Percentiles rank a stretch among this genome's conserved stretches.
These are phyloP conservation scores for Musa troglodytarum DNA, from an alignment of 176 grass and related monocot genomes.

Conservation along the genomic window DNA sequence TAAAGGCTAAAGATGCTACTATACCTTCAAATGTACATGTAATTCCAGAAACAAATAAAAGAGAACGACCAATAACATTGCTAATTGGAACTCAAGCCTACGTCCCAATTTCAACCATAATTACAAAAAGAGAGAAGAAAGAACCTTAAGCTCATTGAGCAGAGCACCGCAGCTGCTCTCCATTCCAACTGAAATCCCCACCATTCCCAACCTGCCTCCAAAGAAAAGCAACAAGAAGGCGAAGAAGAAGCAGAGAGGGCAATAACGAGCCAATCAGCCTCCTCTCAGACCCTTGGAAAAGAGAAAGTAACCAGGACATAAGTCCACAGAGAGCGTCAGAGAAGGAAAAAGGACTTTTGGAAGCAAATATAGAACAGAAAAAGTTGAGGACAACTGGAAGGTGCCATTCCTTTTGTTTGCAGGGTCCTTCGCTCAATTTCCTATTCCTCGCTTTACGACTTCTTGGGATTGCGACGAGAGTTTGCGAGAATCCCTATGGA, in stretches of 20 bases:
- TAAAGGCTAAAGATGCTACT: too few relatives aligned
- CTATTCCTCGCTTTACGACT: background rate
- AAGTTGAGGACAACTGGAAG: background rate
- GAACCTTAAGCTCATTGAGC: slow-evolving; percentile 87
- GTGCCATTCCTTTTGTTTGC: background rate
- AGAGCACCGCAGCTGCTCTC: slow-evolving; percentile 52
- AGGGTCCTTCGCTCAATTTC: too few relatives aligned
- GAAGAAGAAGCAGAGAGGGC: background rate
- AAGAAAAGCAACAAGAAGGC: background rate
- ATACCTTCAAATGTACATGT: background rate
- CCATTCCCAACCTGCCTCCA: slow-evolving; percentile 1
- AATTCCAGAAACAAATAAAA: background rate
- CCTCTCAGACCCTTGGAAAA: background rate
- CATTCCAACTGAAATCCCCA: slow-evolving; percentile 27
- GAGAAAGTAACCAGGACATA: too few relatives aligned
- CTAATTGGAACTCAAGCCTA: too few relatives aligned
- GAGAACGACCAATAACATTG: background rate
- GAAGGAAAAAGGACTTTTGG: background rate
- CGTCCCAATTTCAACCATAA: too few relatives aligned
- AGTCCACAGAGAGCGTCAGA: too few relatives aligned
- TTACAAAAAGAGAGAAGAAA: slow-evolving; percentile 19
- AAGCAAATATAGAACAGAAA: slow-evolving; percentile 11
- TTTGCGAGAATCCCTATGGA: too few relatives aligned
- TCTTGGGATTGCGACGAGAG: background rate
- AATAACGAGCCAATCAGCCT: background rate